Evolutionary conservation across 1,284 basidiomycete species (phyloP), one percentile per base, ranked within the genome.

Genomic region (Rhodotorula glutinis): DNA sequence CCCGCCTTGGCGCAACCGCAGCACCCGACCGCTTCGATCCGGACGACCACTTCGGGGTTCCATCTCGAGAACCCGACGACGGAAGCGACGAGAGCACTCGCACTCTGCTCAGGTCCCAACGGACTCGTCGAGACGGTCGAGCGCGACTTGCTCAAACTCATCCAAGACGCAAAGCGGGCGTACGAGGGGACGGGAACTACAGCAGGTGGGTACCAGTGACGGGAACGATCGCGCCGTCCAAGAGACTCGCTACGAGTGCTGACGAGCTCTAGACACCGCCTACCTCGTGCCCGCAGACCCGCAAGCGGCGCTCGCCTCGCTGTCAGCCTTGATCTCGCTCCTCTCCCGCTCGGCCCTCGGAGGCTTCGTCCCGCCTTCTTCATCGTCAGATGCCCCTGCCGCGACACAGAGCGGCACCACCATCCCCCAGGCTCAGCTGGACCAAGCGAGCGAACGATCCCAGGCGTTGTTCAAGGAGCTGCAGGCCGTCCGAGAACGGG

Each of bases 281-380:
- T 21, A 25, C 14, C 2, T 17, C 8, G 27, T 23, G 16, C 30
- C 4, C 16, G 16, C 52, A 53, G 53, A 61, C 33, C 53, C 43
- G 27, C 14, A 19, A 9, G 33, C 11, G 23, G 33, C 54, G 21
- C 62, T 53, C 51, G 27, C 29, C n/a, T 53, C 62, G 29, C 56
- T 63, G n/a, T 16, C 51, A 5, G 8, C 41, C 29, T 43, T 63
- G 43, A 19, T 63, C 62, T 17, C 62, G 3, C 62, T 63, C 30
- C 62, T 63, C 30, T 38, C 62, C 11, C 62, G 62, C 49, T 63
- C 62, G 29, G 44, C 62, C 25, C 23, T 57, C n/a, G 62, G 62
- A 49, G 62, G 56, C n/a, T 63, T 58, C 56, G 62, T 63, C 5
- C 62, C 62, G n/a, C 30, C 56, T 2, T 2, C 52, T 4, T 17